A percentile compares a stretch with the other conserved stretches of the same genome.
phyloP scores from a whole-genome alignment of 225 moss, liverwort and hornwort species.

The Pseudoscleropodium purum region DNA sequence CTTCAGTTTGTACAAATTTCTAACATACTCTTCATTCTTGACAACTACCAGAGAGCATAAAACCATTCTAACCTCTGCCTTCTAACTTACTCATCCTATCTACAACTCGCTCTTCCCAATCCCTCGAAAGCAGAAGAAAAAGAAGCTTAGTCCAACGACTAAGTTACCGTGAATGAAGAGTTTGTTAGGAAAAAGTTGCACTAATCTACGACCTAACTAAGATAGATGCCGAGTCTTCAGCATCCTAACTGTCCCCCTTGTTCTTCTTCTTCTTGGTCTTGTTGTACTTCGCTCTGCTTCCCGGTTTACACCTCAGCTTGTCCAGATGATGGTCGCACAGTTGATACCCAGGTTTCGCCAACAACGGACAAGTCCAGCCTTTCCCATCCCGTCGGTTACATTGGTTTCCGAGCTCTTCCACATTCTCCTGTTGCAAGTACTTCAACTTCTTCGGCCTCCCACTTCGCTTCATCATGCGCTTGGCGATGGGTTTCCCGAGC shows the following conservation, averaged over 20 bases:
- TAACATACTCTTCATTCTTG: background rate
- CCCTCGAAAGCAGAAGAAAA: background rate
- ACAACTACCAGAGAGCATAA: background rate
- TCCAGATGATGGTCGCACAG: constrained; percentile 51
- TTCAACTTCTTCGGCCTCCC: constrained; percentile 40
- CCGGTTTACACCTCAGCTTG: constrained; percentile 47
- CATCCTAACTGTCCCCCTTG: background rate
- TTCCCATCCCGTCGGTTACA: constrained; percentile 52
- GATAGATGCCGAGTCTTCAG: background rate
- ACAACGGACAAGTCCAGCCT: constrained; percentile 49
- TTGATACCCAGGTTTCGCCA: constrained; percentile 43
- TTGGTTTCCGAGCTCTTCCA: constrained; percentile 38
- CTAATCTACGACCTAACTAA: background rate
- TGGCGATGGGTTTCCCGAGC: background rate
- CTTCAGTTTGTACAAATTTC: background rate
- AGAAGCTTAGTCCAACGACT: too few species aligned
- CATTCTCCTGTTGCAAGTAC: constrained; percentile 40
- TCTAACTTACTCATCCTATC: background rate
- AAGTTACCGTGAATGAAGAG: background rate
- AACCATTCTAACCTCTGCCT: background rate
- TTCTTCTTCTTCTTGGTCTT: constrained; percentile 1
- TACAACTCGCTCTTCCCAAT: background rate
- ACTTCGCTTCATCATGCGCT: constrained; percentile 8
- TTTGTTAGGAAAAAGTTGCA: background rate
- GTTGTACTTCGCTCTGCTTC: constrained; percentile 34